Base-by-base conservation (phyloP, 2,329 filamentous ascomycete species). In the Colletotrichum phormii region DNA sequence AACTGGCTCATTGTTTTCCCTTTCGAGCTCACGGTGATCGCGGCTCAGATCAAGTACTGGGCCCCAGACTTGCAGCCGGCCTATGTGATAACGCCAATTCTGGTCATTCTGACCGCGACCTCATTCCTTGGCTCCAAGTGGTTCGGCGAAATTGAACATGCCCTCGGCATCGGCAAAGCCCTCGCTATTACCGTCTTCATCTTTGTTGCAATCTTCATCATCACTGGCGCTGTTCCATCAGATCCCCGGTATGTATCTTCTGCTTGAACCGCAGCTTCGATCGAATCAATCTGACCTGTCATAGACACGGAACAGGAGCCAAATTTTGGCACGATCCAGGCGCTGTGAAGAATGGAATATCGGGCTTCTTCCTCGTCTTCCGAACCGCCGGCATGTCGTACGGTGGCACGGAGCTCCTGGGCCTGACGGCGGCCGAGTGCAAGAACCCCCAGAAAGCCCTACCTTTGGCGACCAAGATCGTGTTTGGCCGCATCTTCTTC, bases 381-480 rank as follows among this genome's bases (percentile, higher is more conserved):
- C 82, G 85, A 57, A 81, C 82, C 0, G 83, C 85, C 6, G 84
- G 84, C 18, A 83, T 85, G 77, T 81, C 84, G 11, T 86, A 85
- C 65, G 81, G 83, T 11, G 85, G 85, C 26, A 86, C 84, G 2
- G 85, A 86, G 71, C 81, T 86, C 67, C 81, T 86, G 4, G 85
- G 84, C 15, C 78, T 86, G 18, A 82, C 84, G 4, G 84, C 84
- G 7, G 82, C 83, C 22, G 85, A 86, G 73, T 81, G 83, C 70
- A 77, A 79, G 15, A 81, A 81, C 55, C 84, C 83, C 11, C 75
- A 90, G 73, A 91, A 93, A 78, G 89, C 92, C 0, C 87, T 98
- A 0, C 95, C 95, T 0, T 91, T 90, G 1, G 95, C 95, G 7
- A 92, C 96, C 78, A 97, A 97, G 84, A 94, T 97, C 79, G 94